Conservation (phyloP, 208 protist genomes). For the Leishmania braziliensis region DNA sequence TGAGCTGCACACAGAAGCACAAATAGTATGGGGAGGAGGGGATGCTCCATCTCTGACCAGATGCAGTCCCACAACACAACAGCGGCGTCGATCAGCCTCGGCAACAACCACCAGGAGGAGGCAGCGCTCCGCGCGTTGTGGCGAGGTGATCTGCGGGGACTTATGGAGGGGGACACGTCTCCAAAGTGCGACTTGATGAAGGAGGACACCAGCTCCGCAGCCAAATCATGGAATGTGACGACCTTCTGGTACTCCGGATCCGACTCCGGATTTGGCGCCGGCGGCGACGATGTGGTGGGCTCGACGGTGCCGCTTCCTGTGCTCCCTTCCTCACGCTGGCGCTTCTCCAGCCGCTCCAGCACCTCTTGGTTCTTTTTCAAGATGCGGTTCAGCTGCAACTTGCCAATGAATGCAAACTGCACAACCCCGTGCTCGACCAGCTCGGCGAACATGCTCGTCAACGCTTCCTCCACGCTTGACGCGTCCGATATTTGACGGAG, state of each 20-base stretch:
- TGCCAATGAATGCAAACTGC: conserved; percentile 20
- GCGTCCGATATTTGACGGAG: conserved; percentile 17
- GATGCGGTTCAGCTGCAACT: conserved; percentile 18
- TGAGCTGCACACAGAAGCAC: conserved; percentile 19
- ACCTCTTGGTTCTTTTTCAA: conserved; percentile 11
- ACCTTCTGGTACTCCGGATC: conserved; percentile 28
- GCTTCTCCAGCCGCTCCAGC: conserved; percentile 1
- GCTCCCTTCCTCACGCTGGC: neutral
- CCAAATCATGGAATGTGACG: conserved; percentile 23
- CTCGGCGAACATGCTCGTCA: conserved; percentile 21
- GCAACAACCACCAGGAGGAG: conserved; percentile 5
- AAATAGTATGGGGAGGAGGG: conserved; percentile 17
- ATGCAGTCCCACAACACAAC: conserved; percentile 9
- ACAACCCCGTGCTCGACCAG: conserved; percentile 22
- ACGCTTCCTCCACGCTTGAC: conserved; percentile 18
- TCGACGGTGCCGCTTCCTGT: neutral
- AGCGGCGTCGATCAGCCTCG: conserved; percentile 6
- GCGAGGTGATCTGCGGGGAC: neutral
- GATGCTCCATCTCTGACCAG: conserved; percentile 13
- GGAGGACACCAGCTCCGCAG: conserved; percentile 16
- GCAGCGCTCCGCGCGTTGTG: neutral
- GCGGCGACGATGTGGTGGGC: neutral
- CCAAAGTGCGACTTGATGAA: conserved; percentile 20
- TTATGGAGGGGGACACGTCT: neutral
- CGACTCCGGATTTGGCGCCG: conserved; percentile 4